Percentiles rank a stretch among this genome's conserved stretches.
These are phyloP conservation scores for Lactarius indigo DNA, from an alignment of 768 basidiomycete species.

Conservation along the genomic window DNA sequence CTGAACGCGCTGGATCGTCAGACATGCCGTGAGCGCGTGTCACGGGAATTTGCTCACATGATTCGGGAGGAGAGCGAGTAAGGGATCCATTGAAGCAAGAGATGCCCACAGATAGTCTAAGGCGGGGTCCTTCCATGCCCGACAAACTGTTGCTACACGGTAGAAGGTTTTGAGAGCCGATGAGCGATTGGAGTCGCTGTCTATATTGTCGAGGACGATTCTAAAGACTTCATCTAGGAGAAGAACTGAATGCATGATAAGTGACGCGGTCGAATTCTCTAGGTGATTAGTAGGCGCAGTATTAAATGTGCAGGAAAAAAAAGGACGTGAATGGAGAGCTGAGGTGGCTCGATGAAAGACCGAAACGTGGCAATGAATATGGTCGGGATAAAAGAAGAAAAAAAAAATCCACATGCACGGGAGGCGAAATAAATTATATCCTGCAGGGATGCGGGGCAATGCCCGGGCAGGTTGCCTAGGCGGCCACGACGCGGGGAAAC, in stretches of 20 bases:
- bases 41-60: slow-evolving; percentile 8
- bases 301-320: background rate
- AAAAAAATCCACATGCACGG: slow-evolving; percentile 1
- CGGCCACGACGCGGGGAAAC: slow-evolving; percentile 19
- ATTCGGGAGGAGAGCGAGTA: slow-evolving; percentile 22
- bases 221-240: slow-evolving; percentile 26
- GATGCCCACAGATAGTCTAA: slow-evolving; percentile 25
- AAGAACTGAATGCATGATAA: slow-evolving; percentile 25
- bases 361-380: background rate
- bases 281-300: background rate
- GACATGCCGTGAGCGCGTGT: background rate
- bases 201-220: slow-evolving; percentile 24
- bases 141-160: slow-evolving; percentile 24
- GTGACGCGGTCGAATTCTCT: background rate
- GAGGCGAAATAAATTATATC: background rate
- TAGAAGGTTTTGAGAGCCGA: slow-evolving; percentile 19
- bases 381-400: background rate
- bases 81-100: slow-evolving; percentile 23
- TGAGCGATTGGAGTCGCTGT: slow-evolving; percentile 11
- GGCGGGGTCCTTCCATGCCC: slow-evolving; percentile 26
- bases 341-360: slow-evolving; percentile 2
- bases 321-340: background rate
- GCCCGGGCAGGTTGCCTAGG: slow-evolving; percentile 21
- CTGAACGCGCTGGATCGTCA: slow-evolving; percentile 4
- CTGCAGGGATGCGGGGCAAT: background rate